phyloP scores from a whole-genome alignment of 768 basidiomycete species.

The Podaxis rugospora region DNA sequence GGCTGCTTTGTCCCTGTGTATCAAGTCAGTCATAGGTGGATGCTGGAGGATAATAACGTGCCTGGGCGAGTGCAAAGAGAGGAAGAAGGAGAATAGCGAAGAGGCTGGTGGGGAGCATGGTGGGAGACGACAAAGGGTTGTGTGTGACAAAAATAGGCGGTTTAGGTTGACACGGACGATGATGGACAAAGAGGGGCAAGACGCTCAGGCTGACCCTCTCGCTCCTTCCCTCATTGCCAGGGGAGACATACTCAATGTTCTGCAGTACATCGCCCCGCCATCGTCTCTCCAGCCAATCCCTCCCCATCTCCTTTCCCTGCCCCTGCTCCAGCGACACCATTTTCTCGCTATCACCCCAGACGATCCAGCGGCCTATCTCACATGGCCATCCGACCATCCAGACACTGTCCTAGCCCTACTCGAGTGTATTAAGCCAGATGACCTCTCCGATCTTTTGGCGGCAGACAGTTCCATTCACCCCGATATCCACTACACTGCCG shows the following conservation, averaged over 20 bases:
- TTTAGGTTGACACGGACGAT: slow-evolving; percentile 17
- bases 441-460: slow-evolving; percentile 4
- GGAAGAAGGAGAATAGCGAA: slow-evolving; percentile 34
- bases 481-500: slow-evolving; percentile 32
- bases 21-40: neutral
- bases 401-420: slow-evolving; percentile 36
- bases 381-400: slow-evolving; percentile 52
- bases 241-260: slow-evolving; percentile 40
- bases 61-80: slow-evolving; percentile 40
- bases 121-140: slow-evolving; percentile 18
- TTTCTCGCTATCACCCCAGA: slow-evolving; percentile 54
- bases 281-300: slow-evolving; percentile 42
- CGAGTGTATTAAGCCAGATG: slow-evolving; percentile 3
- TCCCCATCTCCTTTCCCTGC: slow-evolving; percentile 52
- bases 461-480: slow-evolving; percentile 14
- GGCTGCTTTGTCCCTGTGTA: neutral
- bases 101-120: slow-evolving; percentile 27
- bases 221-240: slow-evolving; percentile 21
- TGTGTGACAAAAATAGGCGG: slow-evolving; percentile 24
- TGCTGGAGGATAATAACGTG: slow-evolving; percentile 12
- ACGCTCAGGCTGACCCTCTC: neutral
- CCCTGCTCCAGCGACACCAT: slow-evolving; percentile 60
- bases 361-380: slow-evolving; percentile 52
- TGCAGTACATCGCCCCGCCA: slow-evolving; percentile 56
- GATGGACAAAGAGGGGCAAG: neutral